Base-by-base conservation (phyloP, 2,329 filamentous ascomycete genomes). In the Aspergillus niger region DNA sequence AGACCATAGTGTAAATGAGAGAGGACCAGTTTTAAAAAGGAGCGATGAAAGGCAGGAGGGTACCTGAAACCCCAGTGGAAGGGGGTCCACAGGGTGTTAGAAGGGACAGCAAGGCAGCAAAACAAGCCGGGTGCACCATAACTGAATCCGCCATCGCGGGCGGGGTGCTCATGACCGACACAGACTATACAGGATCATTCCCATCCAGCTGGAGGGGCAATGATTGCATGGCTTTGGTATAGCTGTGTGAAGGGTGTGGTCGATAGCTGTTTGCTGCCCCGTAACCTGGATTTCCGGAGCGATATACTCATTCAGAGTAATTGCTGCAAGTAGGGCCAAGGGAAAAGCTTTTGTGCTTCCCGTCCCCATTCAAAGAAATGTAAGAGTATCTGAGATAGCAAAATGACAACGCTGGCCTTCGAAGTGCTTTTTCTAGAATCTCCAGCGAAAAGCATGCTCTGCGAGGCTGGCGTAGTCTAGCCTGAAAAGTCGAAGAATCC, bases 361-460 rank as follows among this genome's bases (percentile, higher is more conserved):
- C 24, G 22, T 20, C 32, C 32, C 32, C 47, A 20, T 22, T 28
- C 11, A 30, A 38, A 39, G 39, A 55, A 36, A 58, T 55, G 36
- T 32, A 41, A 48, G 30, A 13, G 22, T 41, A 48, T 15, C 26
- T 20, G 47, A 32, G 43, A 22, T 54, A 32, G 24, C 48, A 50
- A 60, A 43, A 24, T 44, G 49, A 44, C 30, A 62, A 17, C 54
- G 43, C 53, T 54, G 53, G 51, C 13, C 22, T 50, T 53, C 49
- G 36, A 32, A 32, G 55, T 20, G n/a, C 39, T 44, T 47, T 39
- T 32, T 8, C 44, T 51, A 8, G 20, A 15, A 22, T 28, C 26
- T 6, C 57, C 36, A 4, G 32, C 57, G 43, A 54, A 44, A 51
- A 55, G 50, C 20, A 24, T 26, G 52, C 13, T 13, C n/a, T 8